These are phyloP conservation scores for Alternaria dauci DNA, from an alignment of 2,329 filamentous ascomycete species.

Conservation along the genomic window DNA sequence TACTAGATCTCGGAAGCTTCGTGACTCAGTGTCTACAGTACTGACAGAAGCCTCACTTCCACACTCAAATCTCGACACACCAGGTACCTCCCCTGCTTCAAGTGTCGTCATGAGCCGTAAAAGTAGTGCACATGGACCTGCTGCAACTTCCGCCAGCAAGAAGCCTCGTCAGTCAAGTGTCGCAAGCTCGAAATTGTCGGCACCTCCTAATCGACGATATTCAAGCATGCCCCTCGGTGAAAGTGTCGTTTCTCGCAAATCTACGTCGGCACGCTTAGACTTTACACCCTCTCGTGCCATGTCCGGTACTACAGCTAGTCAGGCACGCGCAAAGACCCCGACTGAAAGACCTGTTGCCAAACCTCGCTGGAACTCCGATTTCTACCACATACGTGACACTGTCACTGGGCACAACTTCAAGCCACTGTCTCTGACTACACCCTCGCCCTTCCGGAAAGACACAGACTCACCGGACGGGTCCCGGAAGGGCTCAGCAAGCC, in stretches of 20 bases:
- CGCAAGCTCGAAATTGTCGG: constrained; percentile 52
- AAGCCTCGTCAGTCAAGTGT: constrained; percentile 59
- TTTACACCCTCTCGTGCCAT: constrained; percentile 36
- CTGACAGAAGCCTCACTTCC: constrained; percentile 78
- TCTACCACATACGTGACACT: constrained; percentile 49
- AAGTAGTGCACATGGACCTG: constrained; percentile 57
- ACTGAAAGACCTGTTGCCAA: constrained; percentile 41
- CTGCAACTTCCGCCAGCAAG: constrained; percentile 56
- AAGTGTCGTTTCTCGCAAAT: constrained; percentile 34
- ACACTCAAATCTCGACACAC: constrained; percentile 71
- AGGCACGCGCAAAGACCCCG: constrained; percentile 35
- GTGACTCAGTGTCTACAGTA: constrained; percentile 93
- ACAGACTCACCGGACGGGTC: constrained; percentile 24
- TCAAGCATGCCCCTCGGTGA: constrained; percentile 57
- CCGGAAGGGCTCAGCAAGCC: constrained; percentile 35
- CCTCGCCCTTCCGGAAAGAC: constrained; percentile 44
- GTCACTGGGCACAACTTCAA: constrained; percentile 52
- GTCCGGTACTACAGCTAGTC: constrained; percentile 36
- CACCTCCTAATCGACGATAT: constrained; percentile 55
- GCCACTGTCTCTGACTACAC: constrained; percentile 45
- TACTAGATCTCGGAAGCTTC: constrained; percentile 74
- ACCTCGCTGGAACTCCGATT: constrained; percentile 51
- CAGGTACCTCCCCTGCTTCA: constrained; percentile 70
- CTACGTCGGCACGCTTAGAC: constrained; percentile 28
- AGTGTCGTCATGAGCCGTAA: constrained; percentile 67